Percentiles rank a stretch among this genome's conserved stretches.
Evolutionary conservation across 2,329 filamentous ascomycete species (phyloP).

Genomic region (Karstenula rhodostoma): DNA sequence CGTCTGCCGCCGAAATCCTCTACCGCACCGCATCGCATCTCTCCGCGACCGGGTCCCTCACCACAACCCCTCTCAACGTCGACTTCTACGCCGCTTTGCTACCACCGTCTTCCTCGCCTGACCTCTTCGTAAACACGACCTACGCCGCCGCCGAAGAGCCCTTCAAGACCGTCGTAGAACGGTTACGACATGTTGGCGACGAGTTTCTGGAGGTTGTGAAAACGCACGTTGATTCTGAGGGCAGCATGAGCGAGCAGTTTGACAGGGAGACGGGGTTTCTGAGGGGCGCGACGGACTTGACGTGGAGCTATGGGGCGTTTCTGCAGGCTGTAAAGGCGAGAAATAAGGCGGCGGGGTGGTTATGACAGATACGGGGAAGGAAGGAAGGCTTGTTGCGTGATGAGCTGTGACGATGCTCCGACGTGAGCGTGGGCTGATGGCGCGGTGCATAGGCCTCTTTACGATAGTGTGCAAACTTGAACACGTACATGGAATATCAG

Average conservation of each 20-base stretch:
- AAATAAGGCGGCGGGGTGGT: constrained; percentile 21
- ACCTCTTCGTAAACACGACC: constrained; percentile 25
- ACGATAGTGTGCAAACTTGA: too few relatives aligned
- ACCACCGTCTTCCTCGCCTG: constrained; percentile 30
- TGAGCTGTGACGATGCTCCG: not conserved
- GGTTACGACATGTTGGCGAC: constrained; percentile 48
- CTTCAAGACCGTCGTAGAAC: constrained; percentile 41
- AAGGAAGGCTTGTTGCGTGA: not conserved
- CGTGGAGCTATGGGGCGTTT: constrained; percentile 57
- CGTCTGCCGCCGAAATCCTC: constrained; percentile 50
- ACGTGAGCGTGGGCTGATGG: not conserved
- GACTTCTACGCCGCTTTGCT: constrained; percentile 51
- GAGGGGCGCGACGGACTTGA: constrained; percentile 53
- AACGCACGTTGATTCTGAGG: constrained; percentile 49
- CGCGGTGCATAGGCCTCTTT: not conserved
- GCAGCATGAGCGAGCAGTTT: constrained; percentile 56
- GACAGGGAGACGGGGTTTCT: constrained; percentile 50
- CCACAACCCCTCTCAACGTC: constrained; percentile 38
- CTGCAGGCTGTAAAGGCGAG: constrained; percentile 50
- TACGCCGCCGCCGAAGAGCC: constrained; percentile 39
- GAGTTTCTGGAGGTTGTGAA: constrained; percentile 53
- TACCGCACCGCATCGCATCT: constrained; percentile 49
- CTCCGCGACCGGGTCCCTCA: constrained; percentile 34
- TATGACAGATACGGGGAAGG: constrained; percentile 10
- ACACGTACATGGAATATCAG: too few relatives aligned